A percentile compares a stretch with the other conserved stretches of the same genome.
Evolutionary conservation across 805 yeast species (phyloP).

Genomic region (Millerozyma acaciae): DNA sequence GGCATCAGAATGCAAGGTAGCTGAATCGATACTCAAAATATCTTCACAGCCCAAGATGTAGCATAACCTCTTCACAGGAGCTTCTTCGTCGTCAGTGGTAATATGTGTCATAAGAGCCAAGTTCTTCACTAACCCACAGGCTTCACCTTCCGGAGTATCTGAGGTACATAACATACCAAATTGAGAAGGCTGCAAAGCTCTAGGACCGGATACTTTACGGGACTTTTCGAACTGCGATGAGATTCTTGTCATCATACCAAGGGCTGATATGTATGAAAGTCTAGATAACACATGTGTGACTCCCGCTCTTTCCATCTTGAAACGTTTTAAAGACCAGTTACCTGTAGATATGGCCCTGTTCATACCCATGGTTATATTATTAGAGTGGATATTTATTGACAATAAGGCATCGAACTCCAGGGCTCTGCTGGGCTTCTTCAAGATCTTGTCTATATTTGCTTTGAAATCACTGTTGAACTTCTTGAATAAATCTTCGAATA

Average conservation of each 20-base stretch:
- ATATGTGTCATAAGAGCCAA: constrained; percentile 98
- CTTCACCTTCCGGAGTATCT: constrained; percentile 99
- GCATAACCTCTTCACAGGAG: constrained; percentile 75
- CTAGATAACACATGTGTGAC: constrained; percentile 95
- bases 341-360: constrained; percentile 98
- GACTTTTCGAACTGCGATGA: constrained; percentile 99
- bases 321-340: constrained; percentile 97
- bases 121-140: constrained; percentile 97
- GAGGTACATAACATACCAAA: constrained; percentile 99
- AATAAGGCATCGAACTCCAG: constrained; percentile 92
- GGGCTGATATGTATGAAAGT: constrained; percentile 86
- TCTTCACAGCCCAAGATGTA: constrained; percentile 86
- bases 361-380: constrained; percentile 89
- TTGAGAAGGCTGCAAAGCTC: constrained; percentile 98
- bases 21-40: constrained; percentile 74
- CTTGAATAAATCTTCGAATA: constrained; percentile 95
- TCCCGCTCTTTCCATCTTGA: constrained; percentile 99
- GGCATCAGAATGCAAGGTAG: constrained; percentile 71
- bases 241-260: constrained; percentile 99
- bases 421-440: constrained; percentile 91
- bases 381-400: constrained; percentile 85
- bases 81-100: constrained; percentile 96
- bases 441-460: constrained; percentile 86
- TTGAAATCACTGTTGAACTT: constrained; percentile 94
- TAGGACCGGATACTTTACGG: constrained; percentile 95